Percentiles rank a stretch among this genome's conserved stretches.
Evolutionary conservation across 148 eudicot genomes (phyloP).

Genomic region (Linanthus parryae): DNA sequence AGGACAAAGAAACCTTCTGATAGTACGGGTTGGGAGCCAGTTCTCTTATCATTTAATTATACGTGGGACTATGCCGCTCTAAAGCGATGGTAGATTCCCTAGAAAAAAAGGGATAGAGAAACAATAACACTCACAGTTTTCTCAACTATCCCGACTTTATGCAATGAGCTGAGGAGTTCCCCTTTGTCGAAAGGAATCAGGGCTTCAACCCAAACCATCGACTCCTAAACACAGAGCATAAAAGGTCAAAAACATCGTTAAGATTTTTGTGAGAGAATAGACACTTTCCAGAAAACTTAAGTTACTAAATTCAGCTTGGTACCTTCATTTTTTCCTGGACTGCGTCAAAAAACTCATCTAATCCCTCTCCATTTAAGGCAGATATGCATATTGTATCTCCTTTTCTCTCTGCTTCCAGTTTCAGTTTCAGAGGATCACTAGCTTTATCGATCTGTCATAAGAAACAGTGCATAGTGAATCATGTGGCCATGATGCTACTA

Average conservation of each 20-base stretch:
- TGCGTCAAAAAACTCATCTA: conserved; percentile 79
- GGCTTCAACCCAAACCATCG: conserved; percentile 98
- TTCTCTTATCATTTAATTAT: too few relatives aligned
- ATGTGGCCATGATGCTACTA: not conserved
- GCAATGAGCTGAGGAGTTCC: conserved; percentile 81
- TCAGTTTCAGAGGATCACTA: conserved; percentile 56
- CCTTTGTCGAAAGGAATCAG: conserved; percentile 90
- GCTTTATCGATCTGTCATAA: conserved; percentile 74
- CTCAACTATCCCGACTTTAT: conserved; percentile 86
- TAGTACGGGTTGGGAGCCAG: too few relatives aligned
- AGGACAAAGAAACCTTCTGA: too few relatives aligned
- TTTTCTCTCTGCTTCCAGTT: conserved; percentile 50
- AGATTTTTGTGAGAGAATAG: too few relatives aligned
- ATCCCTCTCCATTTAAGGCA: conserved; percentile 79
- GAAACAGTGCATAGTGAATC: too few relatives aligned
- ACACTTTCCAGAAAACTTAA: too few relatives aligned
- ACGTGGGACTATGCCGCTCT: too few relatives aligned
- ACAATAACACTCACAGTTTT: conserved; percentile 49
- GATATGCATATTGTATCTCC: conserved; percentile 75
- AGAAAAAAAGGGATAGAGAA: too few relatives aligned
- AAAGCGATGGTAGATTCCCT: too few relatives aligned
- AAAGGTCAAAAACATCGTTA: not conserved
- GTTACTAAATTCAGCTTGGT: too few relatives aligned
- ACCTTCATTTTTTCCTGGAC: conserved; percentile 87
- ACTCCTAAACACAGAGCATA: conserved; percentile 36